Conservation (phyloP, 2,329 filamentous ascomycete genomes). For the Pseudocercospora eumusae region DNA sequence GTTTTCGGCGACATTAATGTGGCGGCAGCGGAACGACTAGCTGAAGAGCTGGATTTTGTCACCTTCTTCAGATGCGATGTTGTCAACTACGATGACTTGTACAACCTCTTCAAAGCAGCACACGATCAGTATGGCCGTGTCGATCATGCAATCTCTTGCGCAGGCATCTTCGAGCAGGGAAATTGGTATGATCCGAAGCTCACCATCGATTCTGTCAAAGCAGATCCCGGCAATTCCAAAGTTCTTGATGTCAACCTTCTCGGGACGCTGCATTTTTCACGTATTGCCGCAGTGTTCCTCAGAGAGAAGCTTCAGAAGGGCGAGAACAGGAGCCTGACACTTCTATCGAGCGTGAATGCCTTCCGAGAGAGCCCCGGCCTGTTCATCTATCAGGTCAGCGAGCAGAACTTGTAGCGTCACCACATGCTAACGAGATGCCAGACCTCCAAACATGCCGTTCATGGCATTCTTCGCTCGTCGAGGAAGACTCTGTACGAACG, state of each 20-base stretch:
- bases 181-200: slow-evolving; percentile 51
- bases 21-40: slow-evolving; percentile 17
- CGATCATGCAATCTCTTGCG: slow-evolving; percentile 54
- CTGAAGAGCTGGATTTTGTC: slow-evolving; percentile 21
- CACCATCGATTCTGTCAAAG: slow-evolving; percentile 47
- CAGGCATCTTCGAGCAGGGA: slow-evolving; percentile 49
- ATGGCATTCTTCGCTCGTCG: slow-evolving; percentile 31
- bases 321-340: slow-evolving; percentile 46
- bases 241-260: slow-evolving; percentile 52
- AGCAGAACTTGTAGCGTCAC: not conserved
- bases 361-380: slow-evolving; percentile 53
- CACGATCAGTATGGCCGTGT: slow-evolving; percentile 49
- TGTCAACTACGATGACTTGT: slow-evolving; percentile 48
- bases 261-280: slow-evolving; percentile 46
- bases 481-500: slow-evolving; percentile 31
- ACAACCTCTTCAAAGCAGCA: slow-evolving; percentile 51
- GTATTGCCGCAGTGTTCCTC: slow-evolving; percentile 55
- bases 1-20: slow-evolving; percentile 47
- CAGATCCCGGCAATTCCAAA: slow-evolving; percentile 41
- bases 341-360: slow-evolving; percentile 52
- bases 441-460: slow-evolving; percentile 33
- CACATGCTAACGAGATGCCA: slow-evolving; percentile 6
- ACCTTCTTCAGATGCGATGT: slow-evolving; percentile 51
- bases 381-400: slow-evolving; percentile 45
- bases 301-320: slow-evolving; percentile 41